phyloP scores from a whole-genome alignment of 2,329 filamentous ascomycete genomes.

The Geosmithia putterillii region DNA sequence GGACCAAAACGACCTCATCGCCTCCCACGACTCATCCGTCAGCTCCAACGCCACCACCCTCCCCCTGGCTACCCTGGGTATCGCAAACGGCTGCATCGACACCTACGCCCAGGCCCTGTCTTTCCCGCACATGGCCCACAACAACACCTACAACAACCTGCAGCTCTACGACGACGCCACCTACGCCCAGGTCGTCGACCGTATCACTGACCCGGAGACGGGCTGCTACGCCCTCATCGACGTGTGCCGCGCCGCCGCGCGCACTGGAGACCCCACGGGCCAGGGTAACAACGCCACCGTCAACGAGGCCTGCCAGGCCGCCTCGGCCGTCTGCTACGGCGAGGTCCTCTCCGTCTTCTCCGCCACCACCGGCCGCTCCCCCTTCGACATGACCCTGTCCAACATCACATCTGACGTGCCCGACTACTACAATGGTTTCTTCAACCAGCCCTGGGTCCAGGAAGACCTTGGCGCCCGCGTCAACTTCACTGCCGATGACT shows the following conservation, averaged over 20 bases:
- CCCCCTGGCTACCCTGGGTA: constrained; percentile 46
- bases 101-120: constrained; percentile 41
- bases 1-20: constrained; percentile 6
- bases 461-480: constrained; percentile 47
- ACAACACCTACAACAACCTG: constrained; percentile 54
- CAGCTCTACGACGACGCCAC: constrained; percentile 34
- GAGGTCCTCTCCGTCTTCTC: background rate
- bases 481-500: constrained; percentile 33
- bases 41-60: constrained; percentile 30
- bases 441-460: constrained; percentile 46
- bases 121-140: constrained; percentile 40
- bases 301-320: constrained; percentile 36
- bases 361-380: constrained; percentile 26
- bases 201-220: constrained; percentile 5
- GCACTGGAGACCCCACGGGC: constrained; percentile 21
- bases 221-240: constrained; percentile 41
- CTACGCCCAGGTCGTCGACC: constrained; percentile 6
- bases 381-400: constrained; percentile 47
- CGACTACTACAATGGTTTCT: constrained; percentile 27
- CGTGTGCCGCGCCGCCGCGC: constrained; percentile 26
- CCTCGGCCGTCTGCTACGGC: constrained; percentile 17
- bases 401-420: constrained; percentile 1
- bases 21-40: background rate
- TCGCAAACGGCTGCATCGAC: constrained; percentile 58
- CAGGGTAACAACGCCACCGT: constrained; percentile 23